phyloP scores from a whole-genome alignment of 192 early-diverging fungal genomes.

The Diversispora eburnea region DNA sequence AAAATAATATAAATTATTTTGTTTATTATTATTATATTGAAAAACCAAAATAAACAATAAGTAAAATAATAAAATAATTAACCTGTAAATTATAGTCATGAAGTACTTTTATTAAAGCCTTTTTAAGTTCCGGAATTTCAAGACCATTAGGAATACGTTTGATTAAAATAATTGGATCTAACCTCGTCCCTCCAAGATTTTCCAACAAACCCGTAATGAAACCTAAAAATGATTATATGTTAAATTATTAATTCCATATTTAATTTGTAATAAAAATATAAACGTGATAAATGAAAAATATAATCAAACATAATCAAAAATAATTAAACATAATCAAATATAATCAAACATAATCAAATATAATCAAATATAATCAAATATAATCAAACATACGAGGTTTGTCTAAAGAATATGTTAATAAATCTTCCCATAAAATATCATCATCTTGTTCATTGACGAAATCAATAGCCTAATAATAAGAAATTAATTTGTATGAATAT shows the following conservation, averaged over 20 bases:
- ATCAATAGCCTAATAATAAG: constrained; percentile 74
- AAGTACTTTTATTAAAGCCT: constrained; percentile 82
- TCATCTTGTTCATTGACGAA: constrained; percentile 99
- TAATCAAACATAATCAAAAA: not conserved
- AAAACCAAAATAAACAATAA: not conserved
- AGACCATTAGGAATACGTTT: constrained; percentile 75
- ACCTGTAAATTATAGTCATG: constrained; percentile 90
- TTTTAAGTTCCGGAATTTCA: constrained; percentile 75
- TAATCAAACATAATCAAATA: constrained; percentile 40
- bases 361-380: not conserved
- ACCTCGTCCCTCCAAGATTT: constrained; percentile 75
- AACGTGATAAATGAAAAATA: not conserved
- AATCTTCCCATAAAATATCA: constrained; percentile 91
- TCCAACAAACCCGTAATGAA: constrained; percentile 93
- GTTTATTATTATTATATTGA: too few relatives aligned
- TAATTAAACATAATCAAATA: too few relatives aligned
- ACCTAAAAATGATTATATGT: constrained; percentile 35
- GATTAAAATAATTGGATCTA: constrained; percentile 80
- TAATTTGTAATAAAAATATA: not conserved
- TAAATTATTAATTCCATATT: not conserved
- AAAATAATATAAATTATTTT: not conserved
- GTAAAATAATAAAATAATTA: constrained; percentile 21
- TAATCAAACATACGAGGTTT: constrained; percentile 72
- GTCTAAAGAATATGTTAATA: constrained; percentile 89
- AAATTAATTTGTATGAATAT: too few relatives aligned